Base-by-base conservation (phyloP, 2,329 filamentous ascomycete species). In the Ophiostoma himal-ulmi region DNA sequence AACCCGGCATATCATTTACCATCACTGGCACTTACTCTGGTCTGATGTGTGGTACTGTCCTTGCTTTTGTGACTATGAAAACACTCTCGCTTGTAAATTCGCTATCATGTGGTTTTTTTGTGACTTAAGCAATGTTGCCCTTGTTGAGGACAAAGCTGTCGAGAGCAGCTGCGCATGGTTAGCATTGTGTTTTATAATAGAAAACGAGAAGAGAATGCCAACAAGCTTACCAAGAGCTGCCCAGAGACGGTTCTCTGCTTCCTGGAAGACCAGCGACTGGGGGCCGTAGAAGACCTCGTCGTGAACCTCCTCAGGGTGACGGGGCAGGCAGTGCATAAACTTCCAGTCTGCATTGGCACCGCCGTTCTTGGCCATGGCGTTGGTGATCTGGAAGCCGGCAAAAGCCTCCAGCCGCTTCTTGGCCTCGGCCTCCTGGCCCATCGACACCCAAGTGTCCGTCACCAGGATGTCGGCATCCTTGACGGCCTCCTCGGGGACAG, bases 271-370 rank as follows among this genome's bases (percentile, higher is more conserved):
- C 36, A 99, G 82, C 54, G 92, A 96, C 76, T 90, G 86, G 0
- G 87, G 84, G 67, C 92, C 89, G 80, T 98, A 97, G 78, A 99
- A 98, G 1, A 99, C 94, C 77, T 95, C 93, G 77, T 99, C 94
- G 71, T 86, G 88, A 44, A 99, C 95, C 82, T 99, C 95, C 79
- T 99, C 94, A 0, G 87, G 87, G 78, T 99, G 94, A 73, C 95
- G 87, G 17, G 95, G 95, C 71, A 99, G 81, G 79, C 95, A 99
- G 83, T 99, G 95, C 95, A 99, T 97, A 79, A 99, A 99, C 80
- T 92, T 93, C 95, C 95, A 99, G 73, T 86, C 86, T 17, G 90
- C 84, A 79, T 95, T 96, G 60, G 95, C 95, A 26, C 93, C 94
- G 62, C 93, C 94, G 68, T 89, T 85, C 80, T 89, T 86, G 1